These are phyloP conservation scores for Auxenochlorella protothecoides DNA, from an alignment of 139 green algal species.

Conservation along the genomic window DNA sequence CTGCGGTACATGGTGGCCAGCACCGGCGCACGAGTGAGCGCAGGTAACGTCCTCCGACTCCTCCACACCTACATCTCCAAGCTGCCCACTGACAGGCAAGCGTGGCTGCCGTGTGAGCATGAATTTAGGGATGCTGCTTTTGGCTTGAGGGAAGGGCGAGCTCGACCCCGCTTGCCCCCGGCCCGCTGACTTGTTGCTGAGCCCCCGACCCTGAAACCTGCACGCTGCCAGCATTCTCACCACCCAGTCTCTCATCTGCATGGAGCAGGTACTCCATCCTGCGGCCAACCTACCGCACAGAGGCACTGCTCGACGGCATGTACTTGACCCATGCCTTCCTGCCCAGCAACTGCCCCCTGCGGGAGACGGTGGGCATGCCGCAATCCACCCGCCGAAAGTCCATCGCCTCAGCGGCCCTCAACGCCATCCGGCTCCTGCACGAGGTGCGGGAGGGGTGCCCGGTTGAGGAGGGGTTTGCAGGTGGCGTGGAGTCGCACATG, in stretches of 20 bases:
- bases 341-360: constrained; percentile 31
- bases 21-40: constrained; percentile 9
- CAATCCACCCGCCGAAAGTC: constrained; percentile 11
- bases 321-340: constrained; percentile 14
- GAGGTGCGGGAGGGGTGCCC: constrained; percentile 12
- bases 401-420: constrained; percentile 21
- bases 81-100: constrained; percentile 8
- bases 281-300: constrained; percentile 26
- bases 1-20: constrained; percentile 2
- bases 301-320: not conserved
- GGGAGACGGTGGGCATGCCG: constrained; percentile 8
- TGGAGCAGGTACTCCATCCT: constrained; percentile 20
- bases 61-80: constrained; percentile 7
- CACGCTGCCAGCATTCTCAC: not conserved
- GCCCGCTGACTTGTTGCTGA: too few species aligned
- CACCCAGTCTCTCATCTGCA: not conserved
- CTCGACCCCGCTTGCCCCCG: too few species aligned
- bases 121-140: too few species aligned
- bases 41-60: constrained; percentile 12
- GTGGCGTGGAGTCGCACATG: too few species aligned
- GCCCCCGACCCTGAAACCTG: not conserved
- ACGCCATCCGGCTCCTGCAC: constrained; percentile 31
- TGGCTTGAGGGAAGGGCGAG: too few species aligned
- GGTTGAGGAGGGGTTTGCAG: too few species aligned
- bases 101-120: not conserved